Conservation (phyloP, 108 stramenopile species). For the Cyclostephanos invisitatus region DNA sequence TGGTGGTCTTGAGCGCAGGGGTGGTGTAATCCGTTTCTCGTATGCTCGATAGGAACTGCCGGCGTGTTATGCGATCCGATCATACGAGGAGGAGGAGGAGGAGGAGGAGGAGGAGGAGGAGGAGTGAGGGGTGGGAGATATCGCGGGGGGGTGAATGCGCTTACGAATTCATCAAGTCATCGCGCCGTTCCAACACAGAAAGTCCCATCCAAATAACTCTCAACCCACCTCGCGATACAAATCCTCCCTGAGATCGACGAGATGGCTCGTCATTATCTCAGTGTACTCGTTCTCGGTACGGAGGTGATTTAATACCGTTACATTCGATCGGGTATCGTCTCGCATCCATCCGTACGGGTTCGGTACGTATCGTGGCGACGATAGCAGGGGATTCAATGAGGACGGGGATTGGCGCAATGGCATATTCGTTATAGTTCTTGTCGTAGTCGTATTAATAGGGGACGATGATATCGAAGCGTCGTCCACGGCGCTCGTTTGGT, state of each 20-base stretch:
- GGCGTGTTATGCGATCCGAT: conserved; percentile 35
- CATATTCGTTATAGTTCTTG: background rate
- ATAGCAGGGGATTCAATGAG: conserved; percentile 65
- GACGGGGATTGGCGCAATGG: conserved; percentile 62
- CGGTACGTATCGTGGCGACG: conserved; percentile 66
- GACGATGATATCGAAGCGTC: background rate
- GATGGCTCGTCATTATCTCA: conserved; percentile 60
- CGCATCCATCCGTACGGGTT: conserved; percentile 95
- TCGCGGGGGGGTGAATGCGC: too few species aligned
- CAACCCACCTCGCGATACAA: conserved; percentile 64
- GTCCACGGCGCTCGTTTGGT: background rate
- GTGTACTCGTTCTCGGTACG: conserved; percentile 86
- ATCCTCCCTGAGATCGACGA: conserved; percentile 55
- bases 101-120: too few species aligned
- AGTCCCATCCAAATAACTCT: too few species aligned
- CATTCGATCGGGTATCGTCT: conserved; percentile 76
- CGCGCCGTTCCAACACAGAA: too few species aligned
- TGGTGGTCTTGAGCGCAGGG: conserved; percentile 47
- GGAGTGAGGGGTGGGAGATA: too few species aligned
- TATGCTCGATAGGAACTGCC: conserved; percentile 43
- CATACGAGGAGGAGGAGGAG: conserved; percentile 24
- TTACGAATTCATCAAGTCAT: background rate
- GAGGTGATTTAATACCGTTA: conserved; percentile 77
- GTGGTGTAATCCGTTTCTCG: conserved; percentile 87
- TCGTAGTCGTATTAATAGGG: background rate